Base-by-base conservation (phyloP, 2,329 filamentous ascomycete genomes). In the Arthrobotrys megalospora region DNA sequence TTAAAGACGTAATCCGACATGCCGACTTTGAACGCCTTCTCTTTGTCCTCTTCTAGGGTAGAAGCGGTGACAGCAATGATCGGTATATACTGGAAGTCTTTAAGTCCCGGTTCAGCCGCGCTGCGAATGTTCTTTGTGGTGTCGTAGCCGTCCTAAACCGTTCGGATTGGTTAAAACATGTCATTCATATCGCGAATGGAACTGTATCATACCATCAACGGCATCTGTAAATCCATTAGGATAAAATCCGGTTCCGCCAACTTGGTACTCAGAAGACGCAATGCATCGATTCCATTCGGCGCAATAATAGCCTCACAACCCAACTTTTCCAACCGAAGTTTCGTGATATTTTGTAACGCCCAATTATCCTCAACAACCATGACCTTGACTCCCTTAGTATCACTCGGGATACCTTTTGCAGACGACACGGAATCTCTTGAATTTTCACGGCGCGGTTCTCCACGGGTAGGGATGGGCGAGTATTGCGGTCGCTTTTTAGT, bases 171-270 rank as follows among this genome's bases (percentile, higher is more conserved):
- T 45, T 48, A 38, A 45, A 66, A 34, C 2, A 43, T 7, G n/a
- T 28, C 28, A 34, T 8, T 10, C 8, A 80, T 34, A 47, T 3
- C 1, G 16, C 11, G n/a, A 41, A 65, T 0, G 8, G 36, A 2
- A 1, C 14, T 21, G 7, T 19, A 38, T 52, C 60, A 53, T 71
- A 82, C 81, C 55, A 81, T 71, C 14, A 82, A 62, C n/a, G 80
- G 81, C 81, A 82, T 82, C 28, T 82, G 81, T 36, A 82, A 72
- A 70, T 81, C 81, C 81, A 82, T 82, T n/a, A 81, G 66, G 5
- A 81, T 77, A 1, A 81, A 71, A 77, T 82, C 81, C 12, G 78
- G 72, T 36, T 79, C 71, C 2, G 78, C 58, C 12, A 80, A 67
- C 3, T 73, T 76, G 3, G 65, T 79, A n/a, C 79, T 79, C 41